These are phyloP conservation scores for Cinchona pubescens DNA, from an alignment of 257 asterid species.

Conservation along the genomic window DNA sequence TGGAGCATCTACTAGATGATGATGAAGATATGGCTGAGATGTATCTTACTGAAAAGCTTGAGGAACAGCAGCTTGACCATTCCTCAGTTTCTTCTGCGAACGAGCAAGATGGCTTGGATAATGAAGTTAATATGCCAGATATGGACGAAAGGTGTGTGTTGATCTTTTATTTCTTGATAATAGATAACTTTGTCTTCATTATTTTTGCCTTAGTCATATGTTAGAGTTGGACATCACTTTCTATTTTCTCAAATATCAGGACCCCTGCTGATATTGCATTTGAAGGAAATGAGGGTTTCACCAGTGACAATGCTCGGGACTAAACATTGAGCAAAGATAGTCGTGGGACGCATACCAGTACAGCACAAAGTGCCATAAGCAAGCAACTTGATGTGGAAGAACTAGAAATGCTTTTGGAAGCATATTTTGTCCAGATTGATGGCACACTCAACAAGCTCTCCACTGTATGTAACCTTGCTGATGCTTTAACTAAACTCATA, in stretches of 20 bases:
- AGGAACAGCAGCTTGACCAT: conserved; percentile 58
- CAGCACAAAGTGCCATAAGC: conserved; percentile 42
- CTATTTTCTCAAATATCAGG: conserved; percentile 37
- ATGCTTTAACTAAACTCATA: not conserved
- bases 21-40: conserved; percentile 98
- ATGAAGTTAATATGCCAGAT: conserved; percentile 39
- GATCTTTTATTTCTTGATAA: conserved; percentile 1
- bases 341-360: conserved; percentile 69
- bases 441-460: conserved; percentile 69
- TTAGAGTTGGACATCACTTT: conserved; percentile 1
- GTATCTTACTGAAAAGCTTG: conserved; percentile 85
- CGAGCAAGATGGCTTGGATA: conserved; percentile 58
- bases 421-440: conserved; percentile 82
- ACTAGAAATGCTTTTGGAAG: conserved; percentile 91
- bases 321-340: conserved; percentile 60
- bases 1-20: conserved; percentile 93
- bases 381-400: conserved; percentile 75
- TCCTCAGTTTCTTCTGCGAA: conserved; percentile 57
- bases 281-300: conserved; percentile 47
- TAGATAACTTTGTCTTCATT: not conserved
- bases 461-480: conserved; percentile 43
- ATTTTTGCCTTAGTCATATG: not conserved
- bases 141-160: conserved; percentile 55
- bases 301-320: conserved; percentile 39
- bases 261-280: conserved; percentile 44